A percentile compares a stretch with the other conserved stretches of the same genome.
phyloP scores from a whole-genome alignment of 139 green algal genomes.

The Chlorella vulgaris region DNA sequence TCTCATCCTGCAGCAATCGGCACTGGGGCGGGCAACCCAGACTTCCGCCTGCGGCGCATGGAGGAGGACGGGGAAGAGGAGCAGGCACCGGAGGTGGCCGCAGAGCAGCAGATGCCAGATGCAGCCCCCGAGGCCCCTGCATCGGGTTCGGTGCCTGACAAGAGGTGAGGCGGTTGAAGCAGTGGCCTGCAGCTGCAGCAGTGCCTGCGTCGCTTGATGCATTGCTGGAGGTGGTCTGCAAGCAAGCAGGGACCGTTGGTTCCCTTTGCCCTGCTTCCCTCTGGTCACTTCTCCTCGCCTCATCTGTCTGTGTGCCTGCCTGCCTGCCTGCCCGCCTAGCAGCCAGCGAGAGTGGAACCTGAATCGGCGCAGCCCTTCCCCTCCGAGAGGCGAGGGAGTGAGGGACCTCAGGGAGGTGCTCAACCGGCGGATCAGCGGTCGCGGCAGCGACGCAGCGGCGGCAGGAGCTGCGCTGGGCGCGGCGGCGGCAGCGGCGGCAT shows the following conservation, averaged over 20 bases:
- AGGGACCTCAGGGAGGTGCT: constrained; percentile 37
- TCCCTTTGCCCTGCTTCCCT: neutral
- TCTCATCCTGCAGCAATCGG: constrained; percentile 41
- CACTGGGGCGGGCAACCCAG: constrained; percentile 36
- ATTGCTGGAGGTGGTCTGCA: too few species aligned
- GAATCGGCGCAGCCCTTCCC: constrained; percentile 17
- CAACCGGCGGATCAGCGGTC: neutral
- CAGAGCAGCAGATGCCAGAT: neutral
- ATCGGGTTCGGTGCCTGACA: too few species aligned
- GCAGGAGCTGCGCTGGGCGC: neutral
- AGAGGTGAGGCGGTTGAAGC: neutral
- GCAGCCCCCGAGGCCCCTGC: too few species aligned
- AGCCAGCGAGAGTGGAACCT: constrained; percentile 34
- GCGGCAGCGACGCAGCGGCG: neutral
- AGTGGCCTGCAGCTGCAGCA: neutral
- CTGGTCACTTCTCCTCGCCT: neutral
- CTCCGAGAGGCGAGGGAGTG: constrained; percentile 14
- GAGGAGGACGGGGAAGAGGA: constrained; percentile 44
- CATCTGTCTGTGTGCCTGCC: neutral
- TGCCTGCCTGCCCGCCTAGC: neutral
- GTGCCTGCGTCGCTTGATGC: too few species aligned
- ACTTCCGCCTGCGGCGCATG: constrained; percentile 35
- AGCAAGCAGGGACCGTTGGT: too few species aligned
- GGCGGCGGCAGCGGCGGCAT: neutral
- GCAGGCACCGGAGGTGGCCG: neutral